These are phyloP conservation scores for Metschnikowia baotianmanensis DNA, from an alignment of 805 yeast species.

Conservation along the genomic window DNA sequence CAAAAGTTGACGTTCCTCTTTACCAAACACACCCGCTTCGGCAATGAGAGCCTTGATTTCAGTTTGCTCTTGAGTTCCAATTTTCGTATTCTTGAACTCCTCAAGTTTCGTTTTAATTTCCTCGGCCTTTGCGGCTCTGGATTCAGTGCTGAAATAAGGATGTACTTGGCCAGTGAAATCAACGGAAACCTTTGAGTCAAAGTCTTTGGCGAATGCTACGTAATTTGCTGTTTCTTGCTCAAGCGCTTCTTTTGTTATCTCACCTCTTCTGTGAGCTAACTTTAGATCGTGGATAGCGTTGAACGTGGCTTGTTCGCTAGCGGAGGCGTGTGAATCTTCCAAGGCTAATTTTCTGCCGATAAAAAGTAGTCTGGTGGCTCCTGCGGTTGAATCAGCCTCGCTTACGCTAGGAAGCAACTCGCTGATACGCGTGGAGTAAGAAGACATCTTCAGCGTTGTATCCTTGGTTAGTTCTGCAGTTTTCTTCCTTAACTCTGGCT, in stretches of 20 bases:
- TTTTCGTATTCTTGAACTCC: constrained; percentile 22
- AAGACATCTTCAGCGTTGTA: constrained; percentile 29
- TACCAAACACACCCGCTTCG: constrained; percentile 39
- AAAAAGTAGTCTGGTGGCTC: constrained; percentile 52
- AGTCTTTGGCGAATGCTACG: constrained; percentile 30
- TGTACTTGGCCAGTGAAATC: constrained; percentile 44
- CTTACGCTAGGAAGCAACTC: constrained; percentile 26
- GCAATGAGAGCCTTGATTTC: constrained; percentile 44
- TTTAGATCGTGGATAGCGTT: constrained; percentile 46
- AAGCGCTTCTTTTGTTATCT: constrained; percentile 29
- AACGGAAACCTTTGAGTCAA: constrained; percentile 45
- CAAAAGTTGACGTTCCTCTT: constrained; percentile 37
- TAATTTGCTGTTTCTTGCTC: constrained; percentile 29
- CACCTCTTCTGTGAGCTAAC: constrained; percentile 38
- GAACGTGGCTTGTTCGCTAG: constrained; percentile 57
- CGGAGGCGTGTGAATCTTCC: constrained; percentile 57
- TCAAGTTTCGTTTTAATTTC: constrained; percentile 24
- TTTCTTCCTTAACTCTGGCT: constrained; percentile 47
- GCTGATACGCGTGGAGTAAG: constrained; percentile 19
- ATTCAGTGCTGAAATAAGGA: constrained; percentile 33
- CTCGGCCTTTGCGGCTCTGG: constrained; percentile 21
- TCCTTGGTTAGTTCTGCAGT: constrained; percentile 38
- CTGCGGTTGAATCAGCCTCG: constrained; percentile 31
- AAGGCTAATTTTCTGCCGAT: constrained; percentile 49
- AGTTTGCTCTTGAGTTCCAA: constrained; percentile 37